Conservation (phyloP, 192 early-diverging fungal genomes). For the Podila clonocystis region DNA sequence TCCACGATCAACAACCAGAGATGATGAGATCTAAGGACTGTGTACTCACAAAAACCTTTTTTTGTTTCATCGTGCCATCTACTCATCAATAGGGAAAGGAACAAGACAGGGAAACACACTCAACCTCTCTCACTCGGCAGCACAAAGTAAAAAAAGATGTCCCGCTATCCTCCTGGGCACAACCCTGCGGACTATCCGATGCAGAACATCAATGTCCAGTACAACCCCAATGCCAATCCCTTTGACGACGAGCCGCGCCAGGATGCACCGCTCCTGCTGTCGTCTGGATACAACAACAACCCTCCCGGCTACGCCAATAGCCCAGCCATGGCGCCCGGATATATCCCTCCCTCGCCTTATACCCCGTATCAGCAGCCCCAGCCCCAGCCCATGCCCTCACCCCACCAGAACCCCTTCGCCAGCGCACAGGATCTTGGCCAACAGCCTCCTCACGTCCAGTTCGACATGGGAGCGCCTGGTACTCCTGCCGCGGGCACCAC, state of each 20-base stretch:
- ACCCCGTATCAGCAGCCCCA: conserved; percentile 51
- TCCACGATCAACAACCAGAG: too few relatives aligned
- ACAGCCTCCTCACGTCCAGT: conserved; percentile 31
- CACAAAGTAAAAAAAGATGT: conserved; percentile 19
- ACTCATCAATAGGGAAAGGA: background rate
- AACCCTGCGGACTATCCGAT: conserved; percentile 47
- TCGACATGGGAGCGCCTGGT: conserved; percentile 26
- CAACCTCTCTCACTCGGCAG: background rate
- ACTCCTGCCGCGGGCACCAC: background rate
- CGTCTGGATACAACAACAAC: conserved; percentile 32
- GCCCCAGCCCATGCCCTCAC: conserved; percentile 28
- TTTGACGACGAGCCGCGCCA: conserved; percentile 49
- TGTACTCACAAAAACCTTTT: background rate
- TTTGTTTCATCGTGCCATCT: background rate
- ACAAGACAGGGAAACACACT: conserved; percentile 5
- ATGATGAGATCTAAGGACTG: too few relatives aligned
- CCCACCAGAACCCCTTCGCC: conserved; percentile 43
- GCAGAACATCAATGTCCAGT: conserved; percentile 47
- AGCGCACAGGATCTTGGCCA: conserved; percentile 24
- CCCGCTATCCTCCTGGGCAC: conserved; percentile 43
- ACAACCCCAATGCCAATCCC: conserved; percentile 50
- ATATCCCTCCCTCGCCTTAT: conserved; percentile 41
- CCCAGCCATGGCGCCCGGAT: conserved; percentile 41
- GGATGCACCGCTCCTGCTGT: conserved; percentile 45
- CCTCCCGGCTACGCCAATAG: conserved; percentile 28